Conservation (phyloP, 495 filamentous ascomycete genomes). For the Tuber borchii region DNA sequence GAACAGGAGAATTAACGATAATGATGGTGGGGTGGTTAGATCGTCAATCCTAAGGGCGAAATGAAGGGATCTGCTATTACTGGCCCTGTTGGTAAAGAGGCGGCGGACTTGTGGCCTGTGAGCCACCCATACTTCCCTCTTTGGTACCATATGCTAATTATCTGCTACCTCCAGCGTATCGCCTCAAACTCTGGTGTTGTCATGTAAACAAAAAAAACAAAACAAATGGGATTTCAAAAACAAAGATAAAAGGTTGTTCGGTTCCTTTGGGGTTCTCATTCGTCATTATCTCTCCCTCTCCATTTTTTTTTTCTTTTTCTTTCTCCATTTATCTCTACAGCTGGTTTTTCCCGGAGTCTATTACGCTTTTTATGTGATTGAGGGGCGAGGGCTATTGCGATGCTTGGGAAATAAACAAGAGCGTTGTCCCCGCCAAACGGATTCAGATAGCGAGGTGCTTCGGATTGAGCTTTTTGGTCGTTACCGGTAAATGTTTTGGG, state of each 20-base stretch:
- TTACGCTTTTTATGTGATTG: not conserved
- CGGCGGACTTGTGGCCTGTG: conserved; percentile 98
- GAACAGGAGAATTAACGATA: conserved; percentile 11
- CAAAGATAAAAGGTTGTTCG: conserved; percentile 36
- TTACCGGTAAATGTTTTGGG: not conserved
- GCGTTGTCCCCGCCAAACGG: not conserved
- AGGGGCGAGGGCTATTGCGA: not conserved
- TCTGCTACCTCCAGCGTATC: conserved; percentile 67
- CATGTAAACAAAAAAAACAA: conserved; percentile 63
- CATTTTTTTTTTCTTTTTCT: not conserved
- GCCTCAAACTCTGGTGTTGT: conserved; percentile 99
- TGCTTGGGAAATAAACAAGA: not conserved
- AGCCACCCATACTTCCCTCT: conserved; percentile 42
- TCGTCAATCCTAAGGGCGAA: conserved; percentile 99
- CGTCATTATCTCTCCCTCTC: conserved; percentile 7
- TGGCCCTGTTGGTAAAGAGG: conserved; percentile 98
- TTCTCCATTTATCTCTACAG: not conserved
- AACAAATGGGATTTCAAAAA: conserved; percentile 26
- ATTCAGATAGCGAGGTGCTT: not conserved
- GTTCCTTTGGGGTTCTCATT: not conserved
- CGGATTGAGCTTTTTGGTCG: not conserved
- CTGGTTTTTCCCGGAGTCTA: not conserved
- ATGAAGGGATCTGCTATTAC: conserved; percentile 99
- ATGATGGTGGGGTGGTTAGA: conserved; percentile 51
- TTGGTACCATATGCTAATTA: not conserved